Evolutionary conservation across 192 early-diverging fungal species (phyloP).

Genomic region (Backusella psychrophila): DNA sequence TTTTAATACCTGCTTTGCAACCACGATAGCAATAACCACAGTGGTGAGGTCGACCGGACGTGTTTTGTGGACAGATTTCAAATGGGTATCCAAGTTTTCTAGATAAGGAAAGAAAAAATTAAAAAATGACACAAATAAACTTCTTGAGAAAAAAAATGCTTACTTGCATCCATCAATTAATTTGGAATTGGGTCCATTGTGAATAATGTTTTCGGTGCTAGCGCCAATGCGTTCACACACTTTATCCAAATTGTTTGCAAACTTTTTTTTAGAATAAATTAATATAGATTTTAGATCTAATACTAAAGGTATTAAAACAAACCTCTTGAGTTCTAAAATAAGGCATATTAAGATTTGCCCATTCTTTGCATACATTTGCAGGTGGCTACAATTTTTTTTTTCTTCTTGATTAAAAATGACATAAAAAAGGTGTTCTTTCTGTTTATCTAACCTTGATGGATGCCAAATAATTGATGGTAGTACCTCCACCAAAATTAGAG

Average conservation of each 20-base stretch:
- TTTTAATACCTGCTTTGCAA: constrained; percentile 66
- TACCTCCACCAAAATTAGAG: constrained; percentile 70
- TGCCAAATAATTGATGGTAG: constrained; percentile 59
- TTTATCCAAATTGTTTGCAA: constrained; percentile 41
- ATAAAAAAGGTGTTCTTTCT: constrained; percentile 33
- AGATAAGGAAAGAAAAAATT: neutral
- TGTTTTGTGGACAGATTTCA: constrained; percentile 69
- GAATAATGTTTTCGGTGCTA: constrained; percentile 45
- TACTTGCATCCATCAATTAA: constrained; percentile 66
- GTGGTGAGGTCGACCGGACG: constrained; percentile 45
- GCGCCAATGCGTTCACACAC: constrained; percentile 56
- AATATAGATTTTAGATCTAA: neutral
- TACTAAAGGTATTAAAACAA: neutral
- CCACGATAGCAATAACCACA: constrained; percentile 70
- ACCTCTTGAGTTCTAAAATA: constrained; percentile 44
- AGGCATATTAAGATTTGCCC: constrained; percentile 58
- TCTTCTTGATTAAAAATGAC: constrained; percentile 1
- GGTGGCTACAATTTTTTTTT: constrained; percentile 40
- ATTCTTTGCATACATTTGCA: constrained; percentile 66
- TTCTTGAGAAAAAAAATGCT: neutral
- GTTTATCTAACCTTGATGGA: neutral
- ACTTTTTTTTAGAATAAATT: constrained; percentile 15
- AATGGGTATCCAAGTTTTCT: constrained; percentile 53
- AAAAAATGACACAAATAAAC: too few relatives aligned
- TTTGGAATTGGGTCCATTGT: constrained; percentile 60